These are phyloP conservation scores for Cercis canadensis DNA, from an alignment of 306 rosid genomes.

Conservation along the genomic window DNA sequence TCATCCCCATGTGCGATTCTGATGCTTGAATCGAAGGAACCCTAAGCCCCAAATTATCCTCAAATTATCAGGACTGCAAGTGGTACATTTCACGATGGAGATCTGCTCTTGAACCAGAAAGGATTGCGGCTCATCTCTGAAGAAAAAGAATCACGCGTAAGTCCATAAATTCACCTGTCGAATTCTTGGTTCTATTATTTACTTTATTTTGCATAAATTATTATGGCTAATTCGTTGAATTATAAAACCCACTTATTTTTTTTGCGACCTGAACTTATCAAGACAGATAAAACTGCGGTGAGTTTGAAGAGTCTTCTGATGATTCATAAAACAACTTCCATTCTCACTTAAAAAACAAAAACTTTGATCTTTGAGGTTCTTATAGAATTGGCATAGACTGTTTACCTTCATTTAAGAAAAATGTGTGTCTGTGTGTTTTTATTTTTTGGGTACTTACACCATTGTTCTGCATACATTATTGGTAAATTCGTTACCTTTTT, in stretches of 20 bases:
- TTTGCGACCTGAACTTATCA: no score
- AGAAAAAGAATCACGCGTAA: conserved; percentile 71
- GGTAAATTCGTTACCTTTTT: background rate
- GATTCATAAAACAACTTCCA: no score
- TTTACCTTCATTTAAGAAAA: no score
- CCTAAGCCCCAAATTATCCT: no score
- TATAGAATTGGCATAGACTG: no score
- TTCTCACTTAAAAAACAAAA: no score
- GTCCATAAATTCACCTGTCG: conserved; percentile 21
- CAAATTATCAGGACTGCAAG: conserved; percentile 57
- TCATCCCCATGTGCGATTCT: no score
- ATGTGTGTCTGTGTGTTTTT: conserved; percentile 31
- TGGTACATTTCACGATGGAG: conserved; percentile 96
- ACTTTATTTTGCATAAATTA: no score
- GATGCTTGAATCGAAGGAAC: no score
- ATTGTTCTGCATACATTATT: conserved; percentile 15
- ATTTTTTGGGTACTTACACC: conserved; percentile 8
- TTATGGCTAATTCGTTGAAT: no score
- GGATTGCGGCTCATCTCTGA: conserved; percentile 86
- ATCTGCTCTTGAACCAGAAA: conserved; percentile 78
- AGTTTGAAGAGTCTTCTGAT: conserved; percentile 3
- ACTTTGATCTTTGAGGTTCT: no score
- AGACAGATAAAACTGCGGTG: background rate
- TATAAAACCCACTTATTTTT: no score
- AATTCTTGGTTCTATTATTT: background rate